Base-by-base conservation (phyloP, 1,284 basidiomycete species). In the Naganishia liquefaciens region DNA sequence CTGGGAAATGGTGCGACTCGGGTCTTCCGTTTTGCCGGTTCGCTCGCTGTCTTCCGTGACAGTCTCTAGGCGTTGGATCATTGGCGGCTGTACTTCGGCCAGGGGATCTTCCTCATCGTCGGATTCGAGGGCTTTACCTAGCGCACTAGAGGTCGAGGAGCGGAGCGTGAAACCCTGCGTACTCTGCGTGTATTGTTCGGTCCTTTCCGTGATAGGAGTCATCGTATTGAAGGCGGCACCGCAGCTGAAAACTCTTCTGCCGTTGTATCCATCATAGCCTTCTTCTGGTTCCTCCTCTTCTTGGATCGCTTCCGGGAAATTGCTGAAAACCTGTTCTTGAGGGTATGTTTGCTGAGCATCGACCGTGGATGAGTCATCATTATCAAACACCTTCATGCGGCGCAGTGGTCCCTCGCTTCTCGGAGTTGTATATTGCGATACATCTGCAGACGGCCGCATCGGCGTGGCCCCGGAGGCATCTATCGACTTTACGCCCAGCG, bases 171-270 rank as follows among this genome's bases (percentile, higher is more conserved):
- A 76, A 39, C 71, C 74, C 63, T 85, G 81, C n/a, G 84, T 87
- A 69, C 84, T 86, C 46, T 81, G 82, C 3, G 89, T 90, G 74
- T 84, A 93, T 75, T 97, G 94, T 72, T 85, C 86, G 5, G 93
- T 96, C 44, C 93, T 83, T 78, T 97, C 94, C 4, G 90, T 91
- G 73, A 97, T 95, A 1, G 93, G 93, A 11, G 93, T 96, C 90
- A 97, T 91, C 62, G 91, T 86, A 71, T 90, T 87, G 78, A 91
- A 89, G 70, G 50, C 71, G 65, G 82, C 82, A 27, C 88, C 89
- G 87, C 64, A 80, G 19, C 69, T 70, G 19, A 61, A 55, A 7
- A 70, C 69, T 71, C 72, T 28, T 70, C 70, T 11, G 64, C 68
- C 69, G 11, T 71, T 66, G 44, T 71, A 70, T 19, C 73, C 71